Evolutionary conservation across 441 rosid species (phyloP).

Genomic region (Pelargonium exstipulatum): DNA sequence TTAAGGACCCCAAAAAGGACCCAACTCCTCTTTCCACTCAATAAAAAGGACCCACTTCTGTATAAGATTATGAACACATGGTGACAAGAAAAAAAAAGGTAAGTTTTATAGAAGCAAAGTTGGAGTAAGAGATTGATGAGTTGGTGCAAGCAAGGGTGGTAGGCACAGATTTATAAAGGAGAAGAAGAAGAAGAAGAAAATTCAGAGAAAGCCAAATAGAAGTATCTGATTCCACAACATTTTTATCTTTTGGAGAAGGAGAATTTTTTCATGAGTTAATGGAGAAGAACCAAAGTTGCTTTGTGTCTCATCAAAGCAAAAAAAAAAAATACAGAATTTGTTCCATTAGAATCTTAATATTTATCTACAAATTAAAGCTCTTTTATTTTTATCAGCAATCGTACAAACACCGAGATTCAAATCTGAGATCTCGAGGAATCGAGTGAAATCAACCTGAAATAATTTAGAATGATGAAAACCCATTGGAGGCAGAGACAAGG

Average conservation of each 20-base stretch:
- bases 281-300: constrained; percentile 24
- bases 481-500: too few species aligned
- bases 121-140: not conserved
- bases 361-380: too few species aligned
- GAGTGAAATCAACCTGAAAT: too few species aligned
- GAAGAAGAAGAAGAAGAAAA: not conserved
- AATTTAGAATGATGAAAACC: too few species aligned
- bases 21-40: constrained; percentile 3
- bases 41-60: not conserved
- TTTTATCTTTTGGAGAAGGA: constrained; percentile 15
- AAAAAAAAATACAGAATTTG: constrained; percentile 30
- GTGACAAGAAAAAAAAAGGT: not conserved
- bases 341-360: constrained; percentile 31
- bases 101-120: not conserved
- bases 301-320: constrained; percentile 24
- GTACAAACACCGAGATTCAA: too few species aligned
- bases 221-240: constrained; percentile 46
- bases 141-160: not conserved
- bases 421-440: too few species aligned
- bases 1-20: not conserved
- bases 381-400: too few species aligned
- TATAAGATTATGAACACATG: not conserved
- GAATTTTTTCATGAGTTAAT: constrained; percentile 12
- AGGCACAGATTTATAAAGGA: not conserved
- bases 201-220: constrained; percentile 3